phyloP scores from a whole-genome alignment of 768 basidiomycete genomes.

The Boletus rex-veris region DNA sequence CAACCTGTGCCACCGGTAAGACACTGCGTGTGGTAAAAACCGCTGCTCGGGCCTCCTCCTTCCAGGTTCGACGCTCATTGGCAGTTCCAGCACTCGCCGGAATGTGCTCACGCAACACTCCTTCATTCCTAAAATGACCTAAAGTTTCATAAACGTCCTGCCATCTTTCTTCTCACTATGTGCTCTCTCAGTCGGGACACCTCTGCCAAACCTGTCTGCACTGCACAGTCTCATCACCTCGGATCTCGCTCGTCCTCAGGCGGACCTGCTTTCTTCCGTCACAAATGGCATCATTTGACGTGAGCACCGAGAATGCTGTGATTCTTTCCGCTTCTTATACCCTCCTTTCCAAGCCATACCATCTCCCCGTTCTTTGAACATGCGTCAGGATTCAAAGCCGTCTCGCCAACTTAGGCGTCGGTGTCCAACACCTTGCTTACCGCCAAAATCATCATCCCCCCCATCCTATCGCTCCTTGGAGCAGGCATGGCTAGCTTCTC shows the following conservation, averaged over 20 bases:
- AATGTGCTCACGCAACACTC: conserved; percentile 12
- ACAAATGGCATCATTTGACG: conserved; percentile 23
- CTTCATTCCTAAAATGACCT: conserved; percentile 32
- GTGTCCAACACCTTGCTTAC: conserved; percentile 5
- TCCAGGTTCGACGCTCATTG: conserved; percentile 6
- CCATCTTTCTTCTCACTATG: conserved; percentile 24
- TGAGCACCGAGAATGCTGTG: conserved; percentile 34
- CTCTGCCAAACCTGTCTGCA: conserved; percentile 34
- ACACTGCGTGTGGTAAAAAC: not conserved
- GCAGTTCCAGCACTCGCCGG: conserved; percentile 1
- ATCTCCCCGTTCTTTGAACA: conserved; percentile 18
- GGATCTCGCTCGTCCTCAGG: conserved; percentile 28
- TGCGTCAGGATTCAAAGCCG: conserved; percentile 25
- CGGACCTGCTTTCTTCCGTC: conserved; percentile 24
- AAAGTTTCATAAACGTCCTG: conserved; percentile 32
- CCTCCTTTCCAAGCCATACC: conserved; percentile 15
- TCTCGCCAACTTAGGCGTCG: conserved; percentile 21
- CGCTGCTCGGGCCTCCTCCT: conserved; percentile 4
- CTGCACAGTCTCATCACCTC: conserved; percentile 30
- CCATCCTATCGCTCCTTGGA: conserved; percentile 18
- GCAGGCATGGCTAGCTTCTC: conserved; percentile 59
- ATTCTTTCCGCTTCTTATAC: conserved; percentile 29
- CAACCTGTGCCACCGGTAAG: conserved; percentile 16
- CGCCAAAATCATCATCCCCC: not conserved
- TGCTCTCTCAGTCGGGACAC: conserved; percentile 24